Conservation (phyloP, 2,329 filamentous ascomycete genomes). For the Chalaropsis ovoidea region DNA sequence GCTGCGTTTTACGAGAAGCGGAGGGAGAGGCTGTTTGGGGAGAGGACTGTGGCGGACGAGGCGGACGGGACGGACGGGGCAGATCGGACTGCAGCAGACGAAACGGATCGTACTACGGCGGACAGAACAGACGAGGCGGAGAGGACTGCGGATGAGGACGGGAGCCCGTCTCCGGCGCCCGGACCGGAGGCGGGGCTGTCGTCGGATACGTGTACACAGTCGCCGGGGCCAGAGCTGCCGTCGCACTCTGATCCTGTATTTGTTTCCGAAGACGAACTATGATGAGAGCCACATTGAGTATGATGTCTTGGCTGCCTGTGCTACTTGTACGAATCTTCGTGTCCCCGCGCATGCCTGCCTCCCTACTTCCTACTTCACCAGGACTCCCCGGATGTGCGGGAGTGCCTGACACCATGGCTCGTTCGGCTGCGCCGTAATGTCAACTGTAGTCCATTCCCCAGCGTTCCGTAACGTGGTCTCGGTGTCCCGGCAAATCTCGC, state of each 20-base stretch:
- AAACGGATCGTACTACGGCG: too few species aligned
- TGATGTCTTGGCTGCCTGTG: neutral
- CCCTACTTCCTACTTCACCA: constrained; percentile 43
- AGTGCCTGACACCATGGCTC: constrained; percentile 38
- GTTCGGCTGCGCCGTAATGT: constrained; percentile 36
- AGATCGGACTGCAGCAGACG: too few species aligned
- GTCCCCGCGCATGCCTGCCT: too few species aligned
- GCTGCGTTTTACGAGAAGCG: constrained; percentile 69
- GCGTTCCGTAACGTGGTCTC: constrained; percentile 39
- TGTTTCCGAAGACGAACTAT: constrained; percentile 35
- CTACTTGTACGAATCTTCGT: neutral
- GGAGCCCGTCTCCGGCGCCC: neutral
- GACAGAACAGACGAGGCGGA: too few species aligned
- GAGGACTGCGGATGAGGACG: constrained; percentile 25
- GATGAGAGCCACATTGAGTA: constrained; percentile 20
- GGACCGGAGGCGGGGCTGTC: neutral
- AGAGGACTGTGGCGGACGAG: constrained; percentile 20
- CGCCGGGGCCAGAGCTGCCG: neutral
- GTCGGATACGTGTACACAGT: neutral
- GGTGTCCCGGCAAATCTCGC: constrained; percentile 42
- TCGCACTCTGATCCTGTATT: constrained; percentile 31
- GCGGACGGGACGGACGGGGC: constrained; percentile 20
- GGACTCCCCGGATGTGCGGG: constrained; percentile 43
- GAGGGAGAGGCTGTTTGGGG: constrained; percentile 40
- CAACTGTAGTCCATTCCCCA: constrained; percentile 42